Conservation (phyloP, 768 basidiomycete genomes). For the Agaricus blazei region DNA sequence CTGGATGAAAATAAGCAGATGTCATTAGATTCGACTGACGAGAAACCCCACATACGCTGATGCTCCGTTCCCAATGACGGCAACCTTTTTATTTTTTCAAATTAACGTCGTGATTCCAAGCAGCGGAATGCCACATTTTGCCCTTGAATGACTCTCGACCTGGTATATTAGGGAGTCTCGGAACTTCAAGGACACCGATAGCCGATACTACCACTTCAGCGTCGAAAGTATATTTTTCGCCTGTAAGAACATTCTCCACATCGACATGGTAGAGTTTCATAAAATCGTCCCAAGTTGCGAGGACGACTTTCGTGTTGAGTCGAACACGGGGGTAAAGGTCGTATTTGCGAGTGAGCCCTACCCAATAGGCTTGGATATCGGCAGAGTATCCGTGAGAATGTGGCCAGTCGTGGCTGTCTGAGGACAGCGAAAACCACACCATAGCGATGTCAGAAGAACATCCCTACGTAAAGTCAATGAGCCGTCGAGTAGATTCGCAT, state of each 20-base stretch:
- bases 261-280: constrained; percentile 31
- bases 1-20: constrained; percentile 20
- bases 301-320: constrained; percentile 39
- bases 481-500: neutral
- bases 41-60: constrained; percentile 37
- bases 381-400: constrained; percentile 33
- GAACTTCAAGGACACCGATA: constrained; percentile 41
- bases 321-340: constrained; percentile 32
- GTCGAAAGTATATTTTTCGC: constrained; percentile 20
- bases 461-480: constrained; percentile 23
- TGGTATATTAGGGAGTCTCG: constrained; percentile 29
- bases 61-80: constrained; percentile 54
- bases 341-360: constrained; percentile 35
- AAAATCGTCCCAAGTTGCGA: constrained; percentile 40
- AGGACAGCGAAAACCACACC: constrained; percentile 42
- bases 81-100: constrained; percentile 43
- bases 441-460: constrained; percentile 39
- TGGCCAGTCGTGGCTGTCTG: constrained; percentile 43
- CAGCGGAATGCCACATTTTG: constrained; percentile 45
- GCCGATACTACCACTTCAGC: constrained; percentile 51
- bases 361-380: constrained; percentile 41
- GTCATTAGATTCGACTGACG: neutral
- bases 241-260: constrained; percentile 27
- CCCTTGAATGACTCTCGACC: constrained; percentile 41
- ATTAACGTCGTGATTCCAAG: constrained; percentile 37